Evolutionary conservation across 108 stramenopile genomes (phyloP).

Genomic region (Cyclotella cryptica): DNA sequence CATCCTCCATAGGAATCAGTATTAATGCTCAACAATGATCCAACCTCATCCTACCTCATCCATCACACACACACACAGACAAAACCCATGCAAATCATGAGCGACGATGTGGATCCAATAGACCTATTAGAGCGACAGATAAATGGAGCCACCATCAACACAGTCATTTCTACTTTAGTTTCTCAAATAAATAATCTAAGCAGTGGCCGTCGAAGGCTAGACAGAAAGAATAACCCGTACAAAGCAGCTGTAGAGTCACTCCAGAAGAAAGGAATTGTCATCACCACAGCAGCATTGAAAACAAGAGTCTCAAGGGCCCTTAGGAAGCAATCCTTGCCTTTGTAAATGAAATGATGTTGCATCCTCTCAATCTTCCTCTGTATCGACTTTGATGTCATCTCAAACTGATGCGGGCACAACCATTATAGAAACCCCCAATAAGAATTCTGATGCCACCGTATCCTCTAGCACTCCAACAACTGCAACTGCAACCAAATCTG

Average conservation of each 20-base stretch:
- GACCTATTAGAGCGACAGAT: background rate
- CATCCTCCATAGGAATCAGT: slow-evolving; percentile 10
- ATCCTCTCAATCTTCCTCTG: background rate
- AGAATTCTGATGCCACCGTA: background rate
- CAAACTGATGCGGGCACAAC: background rate
- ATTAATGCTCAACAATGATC: background rate
- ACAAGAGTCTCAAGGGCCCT: background rate
- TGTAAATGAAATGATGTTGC: background rate
- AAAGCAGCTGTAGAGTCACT: too few species aligned
- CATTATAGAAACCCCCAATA: background rate
- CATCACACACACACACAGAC: background rate
- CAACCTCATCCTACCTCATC: background rate
- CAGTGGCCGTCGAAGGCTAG: background rate
- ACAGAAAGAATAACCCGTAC: background rate
- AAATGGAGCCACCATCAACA: background rate
- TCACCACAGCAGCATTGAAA: background rate
- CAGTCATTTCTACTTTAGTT: background rate
- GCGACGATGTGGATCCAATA: background rate
- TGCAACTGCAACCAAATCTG: slow-evolving; percentile 8
- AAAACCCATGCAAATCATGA: background rate
- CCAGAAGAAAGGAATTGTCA: background rate
- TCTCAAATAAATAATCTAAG: background rate
- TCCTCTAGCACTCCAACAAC: background rate
- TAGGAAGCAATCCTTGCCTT: background rate
- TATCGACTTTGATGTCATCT: slow-evolving; percentile 3